A percentile compares a stretch with the other conserved stretches of the same genome.
These are phyloP conservation scores for Metschnikowia henanensis DNA, from an alignment of 805 yeast species.

Conservation along the genomic window DNA sequence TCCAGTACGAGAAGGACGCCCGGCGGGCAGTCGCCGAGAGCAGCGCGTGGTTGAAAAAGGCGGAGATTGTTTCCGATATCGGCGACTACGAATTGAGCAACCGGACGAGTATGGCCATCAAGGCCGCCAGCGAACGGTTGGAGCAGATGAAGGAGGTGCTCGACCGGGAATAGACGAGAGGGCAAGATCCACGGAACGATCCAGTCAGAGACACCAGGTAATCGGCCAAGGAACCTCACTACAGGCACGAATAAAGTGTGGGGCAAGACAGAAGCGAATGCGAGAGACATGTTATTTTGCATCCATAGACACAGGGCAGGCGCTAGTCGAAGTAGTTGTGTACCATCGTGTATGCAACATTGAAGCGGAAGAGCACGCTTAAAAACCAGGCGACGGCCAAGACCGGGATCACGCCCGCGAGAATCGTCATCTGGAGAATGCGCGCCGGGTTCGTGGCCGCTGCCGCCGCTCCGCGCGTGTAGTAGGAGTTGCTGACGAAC, in stretches of 20 bases:
- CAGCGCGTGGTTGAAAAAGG: slow-evolving; percentile 65
- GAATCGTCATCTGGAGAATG: slow-evolving; percentile 51
- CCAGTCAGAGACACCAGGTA: no score
- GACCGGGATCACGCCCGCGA: slow-evolving; percentile 65
- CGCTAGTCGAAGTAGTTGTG: slow-evolving; percentile 40
- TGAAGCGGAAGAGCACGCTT: slow-evolving; percentile 62
- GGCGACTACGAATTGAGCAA: slow-evolving; percentile 94
- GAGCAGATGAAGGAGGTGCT: slow-evolving; percentile 35
- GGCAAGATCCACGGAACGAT: no score
- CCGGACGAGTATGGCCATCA: slow-evolving; percentile 82
- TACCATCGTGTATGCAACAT: slow-evolving; percentile 67
- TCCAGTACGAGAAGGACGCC: slow-evolving; percentile 33
- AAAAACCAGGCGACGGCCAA: slow-evolving; percentile 58
- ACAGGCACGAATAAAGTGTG: no score
- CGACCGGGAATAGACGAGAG: neutral
- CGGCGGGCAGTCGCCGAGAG: slow-evolving; percentile 28
- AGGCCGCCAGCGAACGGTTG: slow-evolving; percentile 77
- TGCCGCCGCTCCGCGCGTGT: slow-evolving; percentile 14
- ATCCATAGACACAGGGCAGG: neutral
- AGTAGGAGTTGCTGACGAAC: slow-evolving; percentile 23
- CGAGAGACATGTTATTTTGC: no score
- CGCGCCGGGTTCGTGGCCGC: slow-evolving; percentile 43
- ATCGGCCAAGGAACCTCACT: no score
- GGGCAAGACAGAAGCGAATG: no score
- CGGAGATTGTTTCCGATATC: slow-evolving; percentile 64